Percentiles rank a stretch among this genome's conserved stretches.
Evolutionary conservation across 2,329 filamentous ascomycete genomes (phyloP).

Genomic region (Cordyceps farinosa): DNA sequence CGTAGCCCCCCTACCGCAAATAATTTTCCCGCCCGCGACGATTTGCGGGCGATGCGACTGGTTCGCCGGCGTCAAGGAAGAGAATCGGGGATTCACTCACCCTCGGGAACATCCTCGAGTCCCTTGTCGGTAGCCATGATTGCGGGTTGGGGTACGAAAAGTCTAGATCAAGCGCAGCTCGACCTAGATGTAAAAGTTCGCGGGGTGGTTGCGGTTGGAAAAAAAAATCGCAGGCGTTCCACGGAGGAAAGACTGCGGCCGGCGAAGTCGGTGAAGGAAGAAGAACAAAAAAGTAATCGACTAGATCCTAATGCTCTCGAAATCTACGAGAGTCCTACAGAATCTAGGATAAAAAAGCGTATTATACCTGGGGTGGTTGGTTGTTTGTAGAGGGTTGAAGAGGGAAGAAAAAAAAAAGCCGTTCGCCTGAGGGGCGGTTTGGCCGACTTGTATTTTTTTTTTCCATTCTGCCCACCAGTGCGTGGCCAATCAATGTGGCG

Average conservation of each 20-base stretch:
- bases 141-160: constrained; percentile 59
- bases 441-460: constrained; percentile 36
- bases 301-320: constrained; percentile 49
- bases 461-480: constrained; percentile 28
- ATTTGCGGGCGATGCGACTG: constrained; percentile 11
- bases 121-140: constrained; percentile 98
- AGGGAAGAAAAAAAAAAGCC: constrained; percentile 35
- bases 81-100: constrained; percentile 54
- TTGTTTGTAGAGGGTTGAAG: constrained; percentile 28
- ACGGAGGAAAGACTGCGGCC: constrained; percentile 32
- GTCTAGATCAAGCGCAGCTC: constrained; percentile 74
- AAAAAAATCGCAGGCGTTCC: constrained; percentile 38
- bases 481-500: constrained; percentile 18
- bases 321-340: constrained; percentile 38
- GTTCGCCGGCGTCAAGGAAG: background rate
- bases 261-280: constrained; percentile 21
- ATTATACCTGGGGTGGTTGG: constrained; percentile 28
- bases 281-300: constrained; percentile 29
- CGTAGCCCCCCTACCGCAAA: constrained; percentile 8
- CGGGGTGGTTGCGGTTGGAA: constrained; percentile 34
- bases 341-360: constrained; percentile 38
- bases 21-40: constrained; percentile 14
- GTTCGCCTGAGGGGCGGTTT: constrained; percentile 36
- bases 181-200: constrained; percentile 57
- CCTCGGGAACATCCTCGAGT: constrained; percentile 95